Percentiles rank a stretch among this genome's conserved stretches.
These are phyloP conservation scores for Hypoxylon lienhwacheense DNA, from an alignment of 495 filamentous ascomycete species.

Conservation along the genomic window DNA sequence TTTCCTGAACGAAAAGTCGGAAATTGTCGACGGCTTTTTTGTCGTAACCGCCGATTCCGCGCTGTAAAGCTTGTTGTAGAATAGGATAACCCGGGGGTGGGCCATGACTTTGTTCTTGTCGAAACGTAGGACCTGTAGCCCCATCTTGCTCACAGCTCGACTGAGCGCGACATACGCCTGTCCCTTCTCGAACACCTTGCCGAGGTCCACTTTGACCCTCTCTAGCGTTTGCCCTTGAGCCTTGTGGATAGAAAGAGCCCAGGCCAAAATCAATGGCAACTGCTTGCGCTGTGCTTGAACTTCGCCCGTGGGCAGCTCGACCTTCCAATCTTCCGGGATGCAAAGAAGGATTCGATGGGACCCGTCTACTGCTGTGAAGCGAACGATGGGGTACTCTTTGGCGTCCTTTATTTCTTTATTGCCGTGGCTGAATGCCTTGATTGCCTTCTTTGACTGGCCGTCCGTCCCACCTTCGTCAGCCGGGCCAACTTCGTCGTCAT, in stretches of 20 bases:
- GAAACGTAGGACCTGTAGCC: slow-evolving; percentile 86
- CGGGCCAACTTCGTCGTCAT: slow-evolving; percentile 54
- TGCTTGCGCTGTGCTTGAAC: slow-evolving; percentile 81
- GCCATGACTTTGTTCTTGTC: slow-evolving; percentile 92
- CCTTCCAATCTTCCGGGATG: slow-evolving; percentile 88
- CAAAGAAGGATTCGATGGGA: slow-evolving; percentile 76
- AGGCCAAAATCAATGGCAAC: slow-evolving; percentile 87
- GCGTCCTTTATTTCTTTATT: slow-evolving; percentile 40
- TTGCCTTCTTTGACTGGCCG: slow-evolving; percentile 50
- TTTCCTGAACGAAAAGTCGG: slow-evolving; percentile 34
- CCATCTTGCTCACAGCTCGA: slow-evolving; percentile 82
- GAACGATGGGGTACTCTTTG: slow-evolving; percentile 75
- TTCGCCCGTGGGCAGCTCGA: slow-evolving; percentile 93
- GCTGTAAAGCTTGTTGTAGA: slow-evolving; percentile 78
- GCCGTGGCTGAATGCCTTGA: slow-evolving; percentile 44
- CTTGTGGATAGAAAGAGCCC: slow-evolving; percentile 97
- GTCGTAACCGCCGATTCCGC: slow-evolving; percentile 48
- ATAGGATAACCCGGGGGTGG: slow-evolving; percentile 79
- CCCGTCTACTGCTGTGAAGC: slow-evolving; percentile 78
- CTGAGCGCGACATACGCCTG: slow-evolving; percentile 83
- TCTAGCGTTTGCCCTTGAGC: slow-evolving; percentile 96
- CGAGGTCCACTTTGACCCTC: slow-evolving; percentile 91
- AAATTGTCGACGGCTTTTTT: slow-evolving; percentile 36
- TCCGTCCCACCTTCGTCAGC: slow-evolving; percentile 46
- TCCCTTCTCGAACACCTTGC: slow-evolving; percentile 91